Evolutionary conservation across 805 yeast species (phyloP).

Genomic region (Schizosaccharomyces lindneri): DNA sequence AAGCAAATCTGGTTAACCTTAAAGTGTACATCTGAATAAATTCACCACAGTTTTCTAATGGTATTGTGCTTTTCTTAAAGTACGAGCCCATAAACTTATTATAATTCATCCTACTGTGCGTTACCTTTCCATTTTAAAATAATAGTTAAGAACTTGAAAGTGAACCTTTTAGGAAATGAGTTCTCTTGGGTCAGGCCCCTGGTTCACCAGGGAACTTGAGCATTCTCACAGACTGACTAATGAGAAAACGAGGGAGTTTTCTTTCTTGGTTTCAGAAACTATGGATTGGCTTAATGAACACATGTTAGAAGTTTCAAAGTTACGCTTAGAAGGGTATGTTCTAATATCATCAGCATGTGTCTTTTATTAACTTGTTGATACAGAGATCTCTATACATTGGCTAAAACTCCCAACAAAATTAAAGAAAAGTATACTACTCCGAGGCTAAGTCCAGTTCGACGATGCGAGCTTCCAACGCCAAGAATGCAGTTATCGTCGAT

Average conservation of each 20-base stretch:
- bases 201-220: not conserved
- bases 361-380: not conserved
- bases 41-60: too few relatives aligned
- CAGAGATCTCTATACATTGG: not conserved
- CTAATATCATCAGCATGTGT: too few relatives aligned
- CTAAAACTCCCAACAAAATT: not conserved
- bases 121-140: not conserved
- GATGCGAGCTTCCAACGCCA: not conserved
- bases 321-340: not conserved
- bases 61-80: too few relatives aligned
- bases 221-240: not conserved
- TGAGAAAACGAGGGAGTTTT: not conserved
- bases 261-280: not conserved
- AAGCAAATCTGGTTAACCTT: too few relatives aligned
- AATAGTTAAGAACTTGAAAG: not conserved
- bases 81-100: too few relatives aligned
- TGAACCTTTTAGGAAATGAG: not conserved
- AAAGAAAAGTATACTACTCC: not conserved
- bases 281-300: slow-evolving; percentile 1
- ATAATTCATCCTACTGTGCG: too few relatives aligned
- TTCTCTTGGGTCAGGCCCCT: not conserved
- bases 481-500: not conserved
- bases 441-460: not conserved
- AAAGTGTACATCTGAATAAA: too few relatives aligned
- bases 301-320: not conserved